Evolutionary conservation across 2,329 filamentous ascomycete genomes (phyloP).

Genomic region (Calycina herbarum): DNA sequence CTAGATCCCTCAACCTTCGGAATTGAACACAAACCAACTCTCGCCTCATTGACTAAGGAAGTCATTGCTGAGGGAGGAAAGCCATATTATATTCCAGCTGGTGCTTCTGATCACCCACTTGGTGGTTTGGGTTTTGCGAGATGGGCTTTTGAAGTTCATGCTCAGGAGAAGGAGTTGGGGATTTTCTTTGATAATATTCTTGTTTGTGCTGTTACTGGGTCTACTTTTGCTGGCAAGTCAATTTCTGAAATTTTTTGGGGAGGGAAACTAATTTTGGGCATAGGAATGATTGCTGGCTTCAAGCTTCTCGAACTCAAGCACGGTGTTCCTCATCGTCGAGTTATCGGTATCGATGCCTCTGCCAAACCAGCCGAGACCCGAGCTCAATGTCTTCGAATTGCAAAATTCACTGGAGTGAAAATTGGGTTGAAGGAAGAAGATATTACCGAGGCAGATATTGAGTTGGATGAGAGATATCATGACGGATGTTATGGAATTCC

Average conservation of each 20-base stretch:
- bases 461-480: conserved; percentile 65
- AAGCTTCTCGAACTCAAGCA: conserved; percentile 56
- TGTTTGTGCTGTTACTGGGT: conserved; percentile 71
- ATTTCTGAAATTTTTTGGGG: too few relatives aligned
- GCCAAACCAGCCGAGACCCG: conserved; percentile 61
- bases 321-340: conserved; percentile 48
- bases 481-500: conserved; percentile 68
- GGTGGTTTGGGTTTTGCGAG: conserved; percentile 70
- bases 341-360: conserved; percentile 68
- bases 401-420: conserved; percentile 59
- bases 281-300: conserved; percentile 66
- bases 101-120: conserved; percentile 68
- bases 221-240: conserved; percentile 59
- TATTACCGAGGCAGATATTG: conserved; percentile 61
- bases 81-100: conserved; percentile 72
- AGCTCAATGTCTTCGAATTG: conserved; percentile 66
- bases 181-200: conserved; percentile 68
- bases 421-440: conserved; percentile 62
- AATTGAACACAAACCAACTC: conserved; percentile 66
- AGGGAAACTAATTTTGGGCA: neutral
- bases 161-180: conserved; percentile 61
- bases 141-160: conserved; percentile 68
- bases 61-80: conserved; percentile 54
- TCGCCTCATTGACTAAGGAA: conserved; percentile 54
- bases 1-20: conserved; percentile 63